phyloP scores from a whole-genome alignment of 2,329 filamentous ascomycete genomes.

The Graphilbum sp. region DNA sequence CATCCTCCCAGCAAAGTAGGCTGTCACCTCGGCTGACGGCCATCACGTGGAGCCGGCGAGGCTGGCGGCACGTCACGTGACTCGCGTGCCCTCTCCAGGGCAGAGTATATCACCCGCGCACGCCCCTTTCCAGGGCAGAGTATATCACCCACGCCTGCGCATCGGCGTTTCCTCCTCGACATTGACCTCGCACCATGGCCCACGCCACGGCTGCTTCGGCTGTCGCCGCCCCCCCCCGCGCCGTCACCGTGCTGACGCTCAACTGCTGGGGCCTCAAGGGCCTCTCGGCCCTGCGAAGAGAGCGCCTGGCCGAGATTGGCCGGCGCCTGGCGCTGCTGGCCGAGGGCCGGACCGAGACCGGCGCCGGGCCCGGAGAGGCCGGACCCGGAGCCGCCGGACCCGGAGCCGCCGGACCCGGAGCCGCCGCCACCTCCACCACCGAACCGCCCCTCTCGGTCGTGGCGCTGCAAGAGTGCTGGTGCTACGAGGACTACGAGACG shows the following conservation, averaged over 20 bases:
- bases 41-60: too few species aligned
- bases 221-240: constrained; percentile 9
- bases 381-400: constrained; percentile 33
- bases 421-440: too few species aligned
- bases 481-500: constrained; percentile 57
- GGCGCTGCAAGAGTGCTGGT: constrained; percentile 52
- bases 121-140: too few species aligned
- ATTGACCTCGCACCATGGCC: too few species aligned
- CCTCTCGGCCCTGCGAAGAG: constrained; percentile 60
- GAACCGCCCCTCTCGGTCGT: constrained; percentile 65
- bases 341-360: constrained; percentile 17
- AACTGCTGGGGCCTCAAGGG: constrained; percentile 97
- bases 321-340: constrained; percentile 48
- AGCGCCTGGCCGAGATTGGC: constrained; percentile 72
- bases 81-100: too few species aligned
- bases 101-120: too few species aligned
- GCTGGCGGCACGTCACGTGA: too few species aligned
- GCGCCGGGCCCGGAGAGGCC: background rate
- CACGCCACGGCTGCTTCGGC: background rate
- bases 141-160: too few species aligned
- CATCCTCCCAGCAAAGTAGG: too few species aligned
- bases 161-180: too few species aligned
- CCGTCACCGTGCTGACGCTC: constrained; percentile 68
- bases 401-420: constrained; percentile 46
- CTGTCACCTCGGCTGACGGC: too few species aligned